Evolutionary conservation across 1,284 basidiomycete species (phyloP).

Genomic region (Chiua sp.): DNA sequence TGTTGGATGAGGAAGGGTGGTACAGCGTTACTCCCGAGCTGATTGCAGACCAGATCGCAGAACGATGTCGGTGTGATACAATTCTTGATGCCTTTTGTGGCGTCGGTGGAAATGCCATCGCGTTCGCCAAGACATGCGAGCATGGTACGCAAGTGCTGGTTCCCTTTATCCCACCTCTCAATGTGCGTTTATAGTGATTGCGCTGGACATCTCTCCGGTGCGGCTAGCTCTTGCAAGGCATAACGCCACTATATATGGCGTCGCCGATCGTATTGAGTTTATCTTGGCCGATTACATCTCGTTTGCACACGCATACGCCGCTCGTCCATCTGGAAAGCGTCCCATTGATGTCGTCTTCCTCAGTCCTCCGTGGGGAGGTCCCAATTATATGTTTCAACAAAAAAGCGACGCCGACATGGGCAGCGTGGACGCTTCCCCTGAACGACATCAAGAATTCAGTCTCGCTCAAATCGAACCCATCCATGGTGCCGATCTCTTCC

Average conservation of each 20-base stretch:
- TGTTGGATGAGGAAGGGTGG: slow-evolving; percentile 93
- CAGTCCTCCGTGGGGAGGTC: slow-evolving; percentile 94
- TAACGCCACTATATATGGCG: slow-evolving; percentile 93
- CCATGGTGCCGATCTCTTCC: slow-evolving; percentile 82
- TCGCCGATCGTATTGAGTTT: slow-evolving; percentile 94
- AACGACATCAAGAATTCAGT: slow-evolving; percentile 62
- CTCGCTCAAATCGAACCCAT: slow-evolving; percentile 81
- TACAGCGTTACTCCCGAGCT: slow-evolving; percentile 96
- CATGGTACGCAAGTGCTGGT: slow-evolving; percentile 58
- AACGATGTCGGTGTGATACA: slow-evolving; percentile 85
- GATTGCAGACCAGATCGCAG: slow-evolving; percentile 91
- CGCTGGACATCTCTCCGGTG: slow-evolving; percentile 85
- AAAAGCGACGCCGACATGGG: slow-evolving; percentile 16
- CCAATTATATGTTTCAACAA: slow-evolving; percentile 62
- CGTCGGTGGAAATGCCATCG: slow-evolving; percentile 97
- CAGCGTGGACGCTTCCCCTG: slow-evolving; percentile 5
- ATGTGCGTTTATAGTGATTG: slow-evolving; percentile 70
- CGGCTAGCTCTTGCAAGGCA: slow-evolving; percentile 89
- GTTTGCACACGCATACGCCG: slow-evolving; percentile 70
- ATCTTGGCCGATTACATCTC: slow-evolving; percentile 87
- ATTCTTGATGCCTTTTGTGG: slow-evolving; percentile 96
- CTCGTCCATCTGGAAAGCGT: slow-evolving; percentile 37
- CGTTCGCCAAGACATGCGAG: slow-evolving; percentile 95
- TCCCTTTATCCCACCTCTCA: slow-evolving; percentile 2
- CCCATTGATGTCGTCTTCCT: slow-evolving; percentile 89